Base-by-base conservation (phyloP, 495 filamentous ascomycete species). In the Penicillium atrosanguineum region DNA sequence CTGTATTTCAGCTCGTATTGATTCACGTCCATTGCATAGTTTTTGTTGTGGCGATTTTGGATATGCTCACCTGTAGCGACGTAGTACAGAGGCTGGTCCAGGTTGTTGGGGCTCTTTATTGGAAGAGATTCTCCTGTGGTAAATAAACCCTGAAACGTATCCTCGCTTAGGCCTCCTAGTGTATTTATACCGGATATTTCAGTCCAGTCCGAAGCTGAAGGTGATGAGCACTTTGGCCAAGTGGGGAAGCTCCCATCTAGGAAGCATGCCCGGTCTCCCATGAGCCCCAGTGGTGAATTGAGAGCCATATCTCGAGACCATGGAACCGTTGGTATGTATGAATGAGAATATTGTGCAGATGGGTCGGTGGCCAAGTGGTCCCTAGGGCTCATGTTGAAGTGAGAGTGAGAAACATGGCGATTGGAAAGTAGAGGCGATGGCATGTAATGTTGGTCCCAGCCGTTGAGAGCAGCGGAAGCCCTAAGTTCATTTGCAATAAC, bases 401-500 rank as follows among this genome's bases (percentile, higher is more conserved):
- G 31, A 16, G 19, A 15, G 0, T 55, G 46, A 1, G 38, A 7
- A 6, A 45, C 9, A 15, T 55, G 43, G 1, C 43, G 8, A 1
- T 16, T 34, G 0, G 52, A 39, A 21, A 44, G 28, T 4, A 56
- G 47, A 14, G 50, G 45, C 4, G 51, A 44, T 15, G 59, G 18
- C 2, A 43, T 37, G 21, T 58, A 64, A 14, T 44, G 20, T 11
- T 66, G 61, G 29, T 59, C 55, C 71, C 69, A 74, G 20, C 67
- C 65, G 34, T 69, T 63, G 3, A 71, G 56, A 15, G 51, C 63
- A 1, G 70, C 70, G 6, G 65, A 65, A 1, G 70, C 70, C 48
- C 67, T 54, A 0, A 75, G 67, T 47, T 75, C 72, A 48, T 68
- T 75, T 25, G 70, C 72, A 18, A 75, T 69, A 8, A 75, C 72